Base-by-base conservation (phyloP, 2,329 filamentous ascomycete genomes). In the Acarospora socialis region DNA sequence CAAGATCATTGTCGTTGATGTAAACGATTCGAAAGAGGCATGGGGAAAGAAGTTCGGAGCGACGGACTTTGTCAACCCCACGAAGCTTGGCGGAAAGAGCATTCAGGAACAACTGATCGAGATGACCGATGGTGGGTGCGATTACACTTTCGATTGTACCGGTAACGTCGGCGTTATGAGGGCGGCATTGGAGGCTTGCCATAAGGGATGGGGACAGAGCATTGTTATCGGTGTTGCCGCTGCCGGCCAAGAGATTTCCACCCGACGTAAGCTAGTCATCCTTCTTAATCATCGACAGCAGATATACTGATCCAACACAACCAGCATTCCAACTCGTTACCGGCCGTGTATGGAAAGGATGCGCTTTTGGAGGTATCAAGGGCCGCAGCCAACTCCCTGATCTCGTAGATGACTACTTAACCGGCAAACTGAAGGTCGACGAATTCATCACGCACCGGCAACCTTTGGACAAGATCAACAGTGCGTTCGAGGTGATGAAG, bases 61-160 rank as follows among this genome's bases (percentile, higher is more conserved):
- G 19, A 95, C 90, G 12, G 72, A 95, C 60, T 98, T 98, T 52
- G 81, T 98, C 49, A 95, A 98, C 68, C 90, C 90, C 26, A 75
- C 69, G 37, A 77, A 87, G 58, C 64, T 87, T 40, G 66, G 72
- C 46, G 70, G 68, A 41, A 79, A 87, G 68, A 82, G 71, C 38
- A 80, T 95, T 46, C 82, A 92, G 49, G 83, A 93, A 52, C 79
- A 87, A 65, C 70, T 98, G 43, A 74, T 95, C 46, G 87, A 95
- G 61, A 84, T 95, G 79, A 98, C 90, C 2, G 90, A 95, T 50
- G 90, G 90, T 44, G 90, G 90, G 31, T 92, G 84, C 56, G 90
- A 98, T 65, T 95, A 94, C 67, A 98, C 90, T 30, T 98, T 98
- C 55, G 90, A 98, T 66, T 95, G 90, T 70, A 98, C 90, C 5